Conservation (phyloP, 106 monocot species). For the Vanilla planifolia region DNA sequence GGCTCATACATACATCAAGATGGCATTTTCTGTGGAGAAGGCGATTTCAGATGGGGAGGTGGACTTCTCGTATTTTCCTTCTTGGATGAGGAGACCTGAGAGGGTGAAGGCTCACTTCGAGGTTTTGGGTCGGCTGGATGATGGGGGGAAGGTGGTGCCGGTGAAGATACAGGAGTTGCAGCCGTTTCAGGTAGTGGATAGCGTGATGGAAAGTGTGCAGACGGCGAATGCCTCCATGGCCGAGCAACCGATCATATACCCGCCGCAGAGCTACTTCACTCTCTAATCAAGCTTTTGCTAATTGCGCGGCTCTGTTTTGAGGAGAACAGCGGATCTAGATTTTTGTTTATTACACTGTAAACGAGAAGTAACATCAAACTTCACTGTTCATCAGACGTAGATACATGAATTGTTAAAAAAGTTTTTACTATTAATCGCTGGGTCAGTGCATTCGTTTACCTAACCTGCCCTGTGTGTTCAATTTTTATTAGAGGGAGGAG, state of each 20-base stretch:
- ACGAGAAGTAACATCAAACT: too few relatives aligned
- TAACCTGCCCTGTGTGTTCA: too few relatives aligned
- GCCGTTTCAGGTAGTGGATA: constrained; percentile 39
- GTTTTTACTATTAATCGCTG: too few relatives aligned
- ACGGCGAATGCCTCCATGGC: constrained; percentile 58
- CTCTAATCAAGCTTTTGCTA: constrained; percentile 39
- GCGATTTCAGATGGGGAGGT: constrained; percentile 36
- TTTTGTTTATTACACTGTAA: too few relatives aligned
- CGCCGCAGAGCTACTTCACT: constrained; percentile 52
- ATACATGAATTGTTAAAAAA: too few relatives aligned
- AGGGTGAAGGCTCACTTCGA: constrained; percentile 53
- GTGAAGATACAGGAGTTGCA: constrained; percentile 69
- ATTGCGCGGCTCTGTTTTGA: too few relatives aligned
- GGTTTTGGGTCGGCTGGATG: constrained; percentile 75
- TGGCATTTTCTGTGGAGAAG: constrained; percentile 63
- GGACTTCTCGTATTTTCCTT: constrained; percentile 48
- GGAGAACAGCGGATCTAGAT: too few relatives aligned
- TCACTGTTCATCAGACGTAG: too few relatives aligned
- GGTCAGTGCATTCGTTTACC: too few relatives aligned
- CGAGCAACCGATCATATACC: constrained; percentile 26
- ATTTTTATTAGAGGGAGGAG: too few relatives aligned
- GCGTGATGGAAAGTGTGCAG: constrained; percentile 22
- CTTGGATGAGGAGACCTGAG: constrained; percentile 71
- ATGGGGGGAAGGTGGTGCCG: constrained; percentile 57
- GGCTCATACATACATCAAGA: constrained; percentile 73